Evolutionary conservation across 306 rosid species (phyloP), one percentile per base, ranked within the genome.

Genomic region (Dalbergia cultrata): DNA sequence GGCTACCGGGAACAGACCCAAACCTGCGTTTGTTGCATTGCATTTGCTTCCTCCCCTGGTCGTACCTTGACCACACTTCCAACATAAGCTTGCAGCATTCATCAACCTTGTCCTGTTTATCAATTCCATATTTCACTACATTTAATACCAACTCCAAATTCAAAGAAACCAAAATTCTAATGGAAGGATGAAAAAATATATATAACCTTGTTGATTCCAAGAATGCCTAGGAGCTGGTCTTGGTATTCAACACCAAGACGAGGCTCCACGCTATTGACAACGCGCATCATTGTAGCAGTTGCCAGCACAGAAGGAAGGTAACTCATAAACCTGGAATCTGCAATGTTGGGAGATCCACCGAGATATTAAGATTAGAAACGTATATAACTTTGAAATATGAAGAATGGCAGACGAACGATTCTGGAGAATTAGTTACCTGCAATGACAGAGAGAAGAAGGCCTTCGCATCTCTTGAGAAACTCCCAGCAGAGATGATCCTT

Each of bases 251-350:
- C 78, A 57, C 84, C 88, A 7, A 93, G 83, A 75, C 70, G 50
- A 74, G 98, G 92, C 21, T 93, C 95, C 61, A 90, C 80, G 34
- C 84, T 79, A 49, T 84, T 89, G 67, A 92, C 79, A 34, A 93
- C 93, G 35, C 84, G 97, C 76, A 93, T 81, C 91, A 93, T 86
- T 34, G 93, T 89, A 22, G 99, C 99, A 49, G 85, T 79, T 44
- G 98, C 98, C 82, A 90, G 26, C 14, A 81, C 89, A 44, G 99
- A 93, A 44, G 99, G 97, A 63, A 85, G 92, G 71, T 88, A 93
- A 72, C 86, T 56, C 89, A 85, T 62, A 68, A 89, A 89, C 66
- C 93, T 88, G 19, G 81, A 87, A 88, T 96, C 99, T 96, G 93
- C 63, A 75, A 72, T 61, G 64, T 26, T 26, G 31, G 2, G 31